A percentile compares a stretch with the other conserved stretches of the same genome.
Conservation (phyloP, 2,329 filamentous ascomycete species). For the Fusarium sp. region DNA sequence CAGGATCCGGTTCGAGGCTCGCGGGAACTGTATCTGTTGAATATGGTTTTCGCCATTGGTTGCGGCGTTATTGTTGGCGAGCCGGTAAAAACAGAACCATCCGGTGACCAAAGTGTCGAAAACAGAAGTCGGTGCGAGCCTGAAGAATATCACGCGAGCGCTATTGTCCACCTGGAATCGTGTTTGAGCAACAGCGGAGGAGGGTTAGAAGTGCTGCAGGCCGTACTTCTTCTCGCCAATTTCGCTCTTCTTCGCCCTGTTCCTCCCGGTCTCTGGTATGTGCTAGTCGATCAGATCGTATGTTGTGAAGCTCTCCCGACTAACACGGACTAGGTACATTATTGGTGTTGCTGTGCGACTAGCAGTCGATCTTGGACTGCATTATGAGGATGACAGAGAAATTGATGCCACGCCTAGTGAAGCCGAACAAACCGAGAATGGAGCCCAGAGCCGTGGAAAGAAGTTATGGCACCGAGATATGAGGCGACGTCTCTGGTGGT, state of each 20-base stretch:
- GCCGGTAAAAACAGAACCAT: constrained; percentile 62
- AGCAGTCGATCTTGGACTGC: constrained; percentile 90
- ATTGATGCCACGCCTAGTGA: constrained; percentile 61
- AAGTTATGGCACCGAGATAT: constrained; percentile 89
- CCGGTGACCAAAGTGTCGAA: constrained; percentile 49
- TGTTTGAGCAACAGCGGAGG: constrained; percentile 88
- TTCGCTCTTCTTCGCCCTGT: constrained; percentile 93
- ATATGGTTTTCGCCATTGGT: constrained; percentile 97
- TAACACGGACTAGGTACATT: constrained; percentile 74
- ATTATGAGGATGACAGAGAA: constrained; percentile 87
- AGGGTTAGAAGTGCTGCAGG: constrained; percentile 92
- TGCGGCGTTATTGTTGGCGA: constrained; percentile 89
- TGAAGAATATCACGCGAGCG: constrained; percentile 95
- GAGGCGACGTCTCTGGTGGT: constrained; percentile 93
- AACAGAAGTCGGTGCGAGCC: constrained; percentile 72
- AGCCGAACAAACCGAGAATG: constrained; percentile 54
- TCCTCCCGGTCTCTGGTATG: constrained; percentile 87
- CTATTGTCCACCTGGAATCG: constrained; percentile 89
- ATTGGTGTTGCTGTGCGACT: constrained; percentile 92
- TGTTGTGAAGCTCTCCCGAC: constrained; percentile 17
- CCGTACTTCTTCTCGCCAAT: constrained; percentile 89
- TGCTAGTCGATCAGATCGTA: constrained; percentile 21
- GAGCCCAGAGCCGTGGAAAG: constrained; percentile 68
- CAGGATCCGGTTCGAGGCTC: constrained; percentile 76
- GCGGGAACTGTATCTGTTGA: constrained; percentile 90